Evolutionary conservation across 164 flowering plant species (phyloP).

Genomic region (Buxus sempervirens): DNA sequence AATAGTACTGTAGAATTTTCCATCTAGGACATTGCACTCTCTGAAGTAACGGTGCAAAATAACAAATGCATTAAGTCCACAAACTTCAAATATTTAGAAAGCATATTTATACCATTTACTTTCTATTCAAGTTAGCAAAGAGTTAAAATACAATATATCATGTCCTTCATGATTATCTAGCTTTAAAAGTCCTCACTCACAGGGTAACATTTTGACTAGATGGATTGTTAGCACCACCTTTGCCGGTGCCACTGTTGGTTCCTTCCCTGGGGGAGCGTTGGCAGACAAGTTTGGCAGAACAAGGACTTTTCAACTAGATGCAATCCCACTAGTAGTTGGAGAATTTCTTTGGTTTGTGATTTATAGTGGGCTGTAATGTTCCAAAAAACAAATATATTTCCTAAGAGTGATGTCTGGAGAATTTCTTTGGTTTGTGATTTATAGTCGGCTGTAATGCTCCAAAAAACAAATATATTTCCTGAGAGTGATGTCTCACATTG

Average conservation of each 20-base stretch:
- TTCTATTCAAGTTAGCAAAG: too few species aligned
- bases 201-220: slow-evolving; percentile 31
- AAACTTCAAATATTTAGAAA: too few species aligned
- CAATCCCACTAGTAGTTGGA: slow-evolving; percentile 86
- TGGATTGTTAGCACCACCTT: slow-evolving; percentile 93
- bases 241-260: slow-evolving; percentile 96
- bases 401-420: too few species aligned
- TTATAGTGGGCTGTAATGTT: not conserved
- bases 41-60: too few species aligned
- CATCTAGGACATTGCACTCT: too few species aligned
- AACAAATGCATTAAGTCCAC: too few species aligned
- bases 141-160: not conserved
- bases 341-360: slow-evolving; percentile 74
- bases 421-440: slow-evolving; percentile 62
- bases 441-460: not conserved
- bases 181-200: slow-evolving; percentile 8
- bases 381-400: not conserved
- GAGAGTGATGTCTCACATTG: slow-evolving; percentile 4
- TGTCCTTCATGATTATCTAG: not conserved
- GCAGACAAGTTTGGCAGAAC: slow-evolving; percentile 98
- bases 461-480: not conserved
- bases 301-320: slow-evolving; percentile 82
- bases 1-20: too few species aligned
- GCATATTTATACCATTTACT: too few species aligned
- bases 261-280: slow-evolving; percentile 93